phyloP scores from a whole-genome alignment of 176 grass and related monocot genomes.

The Typha latifolia region DNA sequence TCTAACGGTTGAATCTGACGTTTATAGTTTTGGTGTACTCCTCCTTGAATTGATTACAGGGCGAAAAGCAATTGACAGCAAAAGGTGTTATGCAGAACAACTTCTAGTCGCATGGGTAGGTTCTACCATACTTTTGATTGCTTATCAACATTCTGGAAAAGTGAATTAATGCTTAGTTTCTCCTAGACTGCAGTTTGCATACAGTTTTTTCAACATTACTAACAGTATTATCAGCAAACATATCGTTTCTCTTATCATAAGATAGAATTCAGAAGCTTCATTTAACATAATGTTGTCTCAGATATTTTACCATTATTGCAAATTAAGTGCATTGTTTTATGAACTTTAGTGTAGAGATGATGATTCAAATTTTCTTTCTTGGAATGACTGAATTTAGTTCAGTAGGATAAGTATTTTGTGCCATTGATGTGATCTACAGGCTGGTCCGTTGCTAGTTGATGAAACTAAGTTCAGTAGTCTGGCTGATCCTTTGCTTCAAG shows the following conservation, averaged over 20 bases:
- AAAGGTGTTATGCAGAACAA: slow-evolving; percentile 50
- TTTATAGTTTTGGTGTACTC: slow-evolving; percentile 97
- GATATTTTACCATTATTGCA: too few species aligned
- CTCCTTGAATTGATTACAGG: slow-evolving; percentile 97
- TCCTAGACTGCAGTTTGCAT: background rate
- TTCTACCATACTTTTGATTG: slow-evolving; percentile 6
- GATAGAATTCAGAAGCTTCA: too few species aligned
- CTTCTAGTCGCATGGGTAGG: slow-evolving; percentile 94
- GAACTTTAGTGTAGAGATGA: too few species aligned
- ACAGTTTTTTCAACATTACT: too few species aligned
- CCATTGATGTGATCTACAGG: slow-evolving; percentile 40
- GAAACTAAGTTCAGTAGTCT: slow-evolving; percentile 81
- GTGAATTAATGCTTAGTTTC: background rate
- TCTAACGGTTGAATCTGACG: slow-evolving; percentile 87
- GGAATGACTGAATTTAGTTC: too few species aligned
- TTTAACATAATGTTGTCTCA: too few species aligned
- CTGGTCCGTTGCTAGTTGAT: slow-evolving; percentile 81
- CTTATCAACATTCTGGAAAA: background rate
- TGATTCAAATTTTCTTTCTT: too few species aligned
- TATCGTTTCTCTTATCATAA: too few species aligned
- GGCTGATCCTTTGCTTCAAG: slow-evolving; percentile 87
- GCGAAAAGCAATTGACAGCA: slow-evolving; percentile 76
- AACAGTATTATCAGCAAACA: too few species aligned
- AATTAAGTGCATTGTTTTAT: too few species aligned
- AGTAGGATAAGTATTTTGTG: background rate